phyloP scores from a whole-genome alignment of 192 early-diverging fungal genomes.

The Borealophlyctis nickersoniae region DNA sequence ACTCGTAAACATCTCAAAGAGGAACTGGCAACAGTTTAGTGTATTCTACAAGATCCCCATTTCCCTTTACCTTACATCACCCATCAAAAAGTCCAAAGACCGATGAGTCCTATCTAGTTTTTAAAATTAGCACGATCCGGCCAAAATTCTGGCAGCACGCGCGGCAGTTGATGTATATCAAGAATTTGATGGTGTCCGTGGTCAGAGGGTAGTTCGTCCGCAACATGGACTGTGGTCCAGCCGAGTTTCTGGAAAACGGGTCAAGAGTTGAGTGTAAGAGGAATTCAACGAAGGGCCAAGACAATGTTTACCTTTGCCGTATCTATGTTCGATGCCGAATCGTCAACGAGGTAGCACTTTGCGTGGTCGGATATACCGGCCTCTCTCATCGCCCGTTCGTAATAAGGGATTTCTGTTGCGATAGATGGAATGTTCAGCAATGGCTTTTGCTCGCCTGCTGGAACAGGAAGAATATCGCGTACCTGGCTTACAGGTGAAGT shows the following conservation, averaged over 20 bases:
- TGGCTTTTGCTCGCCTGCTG: not conserved
- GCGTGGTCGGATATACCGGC: constrained; percentile 55
- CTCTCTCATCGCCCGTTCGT: constrained; percentile 62
- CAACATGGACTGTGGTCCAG: constrained; percentile 48
- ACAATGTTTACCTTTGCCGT: constrained; percentile 48
- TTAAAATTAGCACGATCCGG: no score
- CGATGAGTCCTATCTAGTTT: no score
- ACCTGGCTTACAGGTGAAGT: constrained; percentile 76
- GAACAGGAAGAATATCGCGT: not conserved
- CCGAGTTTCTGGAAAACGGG: constrained; percentile 27
- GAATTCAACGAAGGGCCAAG: not conserved
- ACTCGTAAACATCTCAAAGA: no score
- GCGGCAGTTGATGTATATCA: constrained; percentile 58
- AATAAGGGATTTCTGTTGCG: constrained; percentile 20
- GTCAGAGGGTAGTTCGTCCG: constrained; percentile 18
- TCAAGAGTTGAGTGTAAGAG: not conserved
- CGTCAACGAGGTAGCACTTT: constrained; percentile 75
- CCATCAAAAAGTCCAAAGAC: no score
- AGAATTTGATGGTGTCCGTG: constrained; percentile 59
- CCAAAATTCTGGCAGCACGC: constrained; percentile 54
- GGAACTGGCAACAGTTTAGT: no score
- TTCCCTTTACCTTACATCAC: no score
- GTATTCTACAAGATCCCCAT: no score
- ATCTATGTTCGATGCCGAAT: constrained; percentile 64
- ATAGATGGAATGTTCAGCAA: not conserved